Base-by-base conservation (phyloP, 2,329 filamentous ascomycete genomes). In the Nemania diffusa region DNA sequence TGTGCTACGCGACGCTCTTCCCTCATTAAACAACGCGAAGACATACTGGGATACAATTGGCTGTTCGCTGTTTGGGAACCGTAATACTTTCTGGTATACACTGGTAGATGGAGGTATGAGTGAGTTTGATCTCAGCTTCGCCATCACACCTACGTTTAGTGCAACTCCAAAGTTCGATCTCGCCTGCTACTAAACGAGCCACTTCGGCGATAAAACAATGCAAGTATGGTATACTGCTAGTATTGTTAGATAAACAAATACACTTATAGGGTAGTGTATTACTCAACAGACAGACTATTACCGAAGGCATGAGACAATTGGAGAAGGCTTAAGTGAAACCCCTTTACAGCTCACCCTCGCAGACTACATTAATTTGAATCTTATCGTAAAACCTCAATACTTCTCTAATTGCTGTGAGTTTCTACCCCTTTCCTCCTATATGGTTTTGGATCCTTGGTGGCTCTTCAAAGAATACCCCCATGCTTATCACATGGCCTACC, bases 21-120 rank as follows among this genome's bases (percentile, higher is more conserved):
- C 76, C 20, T 74, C 71, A 2, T 24, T 77, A 13, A 71, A 73
- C 8, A 74, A 77, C 60, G 73, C 74, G 8, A 72, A 70, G 58
- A 65, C 62, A 24, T 79, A 77, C 70, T 79, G 78, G 74, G 69
- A 75, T 27, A 72, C 75, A 2, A 65, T 78, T 17, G 75, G 75
- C n/a, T 78, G 75, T 57, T 66, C 71, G 22, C 67, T 76, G 6
- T 77, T 78, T 56, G 72, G 73, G n/a, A 65, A 72, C 27, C 78
- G 78, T 56, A 79, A 78, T 60, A 82, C 82, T 29, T 88, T 83
- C 78, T 88, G 85, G 82, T 85, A 84, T 74, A 85, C 82, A 26
- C 80, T 88, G n/a, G 81, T 85, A 69, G 86, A 88, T 71, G 81
- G 81, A 34, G 79, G 77, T 63, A 79, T 76, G 37, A 79, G 78